These are phyloP conservation scores for Boletus eberwhitei DNA, from an alignment of 768 basidiomycete genomes.

Conservation along the genomic window DNA sequence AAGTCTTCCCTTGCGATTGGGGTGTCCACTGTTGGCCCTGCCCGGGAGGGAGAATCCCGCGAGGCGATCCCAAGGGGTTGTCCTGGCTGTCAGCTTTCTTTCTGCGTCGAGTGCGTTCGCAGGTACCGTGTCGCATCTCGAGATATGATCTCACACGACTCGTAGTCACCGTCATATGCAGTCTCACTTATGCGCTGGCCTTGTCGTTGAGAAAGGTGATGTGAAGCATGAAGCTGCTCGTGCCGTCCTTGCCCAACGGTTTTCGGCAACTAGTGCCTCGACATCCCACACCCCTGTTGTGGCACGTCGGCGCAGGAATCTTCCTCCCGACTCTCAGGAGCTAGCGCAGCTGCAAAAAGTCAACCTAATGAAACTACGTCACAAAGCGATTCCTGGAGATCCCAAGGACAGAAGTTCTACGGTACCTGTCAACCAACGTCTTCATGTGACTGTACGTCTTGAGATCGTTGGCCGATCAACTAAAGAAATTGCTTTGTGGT, in stretches of 20 bases:
- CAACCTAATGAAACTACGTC: constrained; percentile 73
- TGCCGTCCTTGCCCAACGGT: constrained; percentile 52
- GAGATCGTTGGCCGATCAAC: constrained; percentile 26
- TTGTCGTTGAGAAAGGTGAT: constrained; percentile 6
- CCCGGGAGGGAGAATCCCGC: neutral
- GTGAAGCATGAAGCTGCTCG: constrained; percentile 48
- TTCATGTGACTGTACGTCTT: constrained; percentile 50
- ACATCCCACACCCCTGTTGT: constrained; percentile 26
- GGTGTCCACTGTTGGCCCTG: constrained; percentile 20
- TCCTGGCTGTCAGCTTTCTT: constrained; percentile 49
- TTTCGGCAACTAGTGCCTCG: constrained; percentile 28
- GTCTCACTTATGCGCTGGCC: constrained; percentile 52
- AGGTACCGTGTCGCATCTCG: neutral
- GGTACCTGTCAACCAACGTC: constrained; percentile 51
- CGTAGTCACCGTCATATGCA: constrained; percentile 64
- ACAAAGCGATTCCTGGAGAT: constrained; percentile 62
- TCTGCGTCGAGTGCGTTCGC: constrained; percentile 58
- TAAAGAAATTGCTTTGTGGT: constrained; percentile 58
- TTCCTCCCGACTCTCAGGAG: constrained; percentile 50
- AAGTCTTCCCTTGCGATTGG: constrained; percentile 52
- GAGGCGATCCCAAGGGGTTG: constrained; percentile 38
- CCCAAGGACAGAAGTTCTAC: constrained; percentile 48
- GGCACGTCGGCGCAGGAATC: constrained; percentile 28
- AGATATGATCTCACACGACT: constrained; percentile 9
- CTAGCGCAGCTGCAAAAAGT: constrained; percentile 53